These are phyloP conservation scores for Lentinula detonsa DNA, from an alignment of 768 basidiomycete species.

Conservation along the genomic window DNA sequence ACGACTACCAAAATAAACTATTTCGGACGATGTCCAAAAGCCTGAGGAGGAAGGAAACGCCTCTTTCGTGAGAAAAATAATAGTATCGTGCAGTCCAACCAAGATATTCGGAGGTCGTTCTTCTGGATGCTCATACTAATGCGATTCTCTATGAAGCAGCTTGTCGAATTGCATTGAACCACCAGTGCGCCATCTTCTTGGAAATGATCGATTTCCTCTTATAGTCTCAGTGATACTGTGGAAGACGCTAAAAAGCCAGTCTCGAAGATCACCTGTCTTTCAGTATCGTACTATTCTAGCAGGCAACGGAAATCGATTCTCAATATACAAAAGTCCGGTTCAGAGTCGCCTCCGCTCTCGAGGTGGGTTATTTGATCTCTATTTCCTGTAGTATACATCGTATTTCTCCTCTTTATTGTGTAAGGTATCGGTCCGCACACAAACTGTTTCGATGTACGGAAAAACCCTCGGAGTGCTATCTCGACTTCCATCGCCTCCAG, in stretches of 20 bases:
- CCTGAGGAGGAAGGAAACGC: slow-evolving; percentile 18
- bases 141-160: slow-evolving; percentile 15
- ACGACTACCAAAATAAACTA: not conserved
- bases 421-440: not conserved
- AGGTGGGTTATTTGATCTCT: slow-evolving; percentile 7
- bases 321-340: slow-evolving; percentile 15
- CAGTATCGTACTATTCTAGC: not conserved
- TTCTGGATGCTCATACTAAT: slow-evolving; percentile 11
- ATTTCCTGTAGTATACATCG: not conserved
- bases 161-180: slow-evolving; percentile 10
- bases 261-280: not conserved
- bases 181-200: slow-evolving; percentile 4
- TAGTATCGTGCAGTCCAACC: slow-evolving; percentile 7
- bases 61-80: slow-evolving; percentile 10
- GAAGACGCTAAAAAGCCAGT: slow-evolving; percentile 12
- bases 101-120: slow-evolving; percentile 12
- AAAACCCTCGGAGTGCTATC: slow-evolving; percentile 11
- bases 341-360: slow-evolving; percentile 11
- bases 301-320: slow-evolving; percentile 19
- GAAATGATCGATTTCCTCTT: not conserved
- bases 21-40: not conserved
- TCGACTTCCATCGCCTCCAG: slow-evolving; percentile 4
- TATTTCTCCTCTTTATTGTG: not conserved
- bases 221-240: slow-evolving; percentile 12
- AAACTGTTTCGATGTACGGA: slow-evolving; percentile 9